Percentiles rank a stretch among this genome's conserved stretches.
Conservation (phyloP, 2,329 filamentous ascomycete genomes). For the Diaporthe ilicicola region DNA sequence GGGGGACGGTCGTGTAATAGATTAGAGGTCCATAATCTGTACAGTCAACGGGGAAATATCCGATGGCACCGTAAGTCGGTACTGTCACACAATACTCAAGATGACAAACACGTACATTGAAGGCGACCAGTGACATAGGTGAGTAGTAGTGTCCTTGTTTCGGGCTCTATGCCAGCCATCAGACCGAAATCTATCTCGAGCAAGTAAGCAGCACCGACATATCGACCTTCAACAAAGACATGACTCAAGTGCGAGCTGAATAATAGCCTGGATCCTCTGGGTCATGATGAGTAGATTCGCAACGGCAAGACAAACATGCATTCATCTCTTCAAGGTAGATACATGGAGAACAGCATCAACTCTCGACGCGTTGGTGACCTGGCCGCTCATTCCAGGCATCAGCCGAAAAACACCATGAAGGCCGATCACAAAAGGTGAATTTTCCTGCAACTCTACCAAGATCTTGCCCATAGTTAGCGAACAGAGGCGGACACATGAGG, state of each 20-base stretch:
- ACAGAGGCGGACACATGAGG: not conserved
- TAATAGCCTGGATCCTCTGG: not conserved
- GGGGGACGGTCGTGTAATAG: no score
- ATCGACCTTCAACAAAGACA: not conserved
- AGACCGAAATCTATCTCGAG: no score
- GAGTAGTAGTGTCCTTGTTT: no score
- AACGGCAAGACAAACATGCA: not conserved
- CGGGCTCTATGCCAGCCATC: not conserved
- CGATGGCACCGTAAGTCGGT: no score
- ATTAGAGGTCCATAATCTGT: no score
- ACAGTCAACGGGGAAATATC: no score
- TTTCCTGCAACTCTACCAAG: not conserved
- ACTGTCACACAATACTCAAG: no score
- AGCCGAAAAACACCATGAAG: constrained; percentile 11
- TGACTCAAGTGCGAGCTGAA: no score
- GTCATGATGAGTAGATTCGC: not conserved
- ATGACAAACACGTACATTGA: not conserved
- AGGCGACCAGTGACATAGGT: not conserved
- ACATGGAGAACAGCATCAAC: constrained; percentile 14
- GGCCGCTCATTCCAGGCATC: not conserved
- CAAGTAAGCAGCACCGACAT: not conserved
- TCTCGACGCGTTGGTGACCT: not conserved
- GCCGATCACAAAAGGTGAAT: constrained; percentile 2
- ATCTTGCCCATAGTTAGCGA: constrained; percentile 12
- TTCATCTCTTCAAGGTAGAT: not conserved